phyloP scores from a whole-genome alignment of 768 basidiomycete genomes.

The Boletales sp. region DNA sequence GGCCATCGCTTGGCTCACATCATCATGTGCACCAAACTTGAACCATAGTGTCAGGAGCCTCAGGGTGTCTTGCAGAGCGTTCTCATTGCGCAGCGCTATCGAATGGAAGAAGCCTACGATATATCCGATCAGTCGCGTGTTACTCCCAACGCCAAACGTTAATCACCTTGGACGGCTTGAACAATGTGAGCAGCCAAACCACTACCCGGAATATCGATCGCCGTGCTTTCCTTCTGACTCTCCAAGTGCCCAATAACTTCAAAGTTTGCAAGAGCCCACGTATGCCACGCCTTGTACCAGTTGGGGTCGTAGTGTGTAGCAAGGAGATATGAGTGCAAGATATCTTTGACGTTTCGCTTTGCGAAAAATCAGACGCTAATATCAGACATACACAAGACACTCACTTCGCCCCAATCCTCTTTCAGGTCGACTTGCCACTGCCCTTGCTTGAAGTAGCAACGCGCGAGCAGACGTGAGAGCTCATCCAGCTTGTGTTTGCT shows the following conservation, averaged over 20 bases:
- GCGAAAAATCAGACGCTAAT: conserved; percentile 9
- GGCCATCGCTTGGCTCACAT: conserved; percentile 86
- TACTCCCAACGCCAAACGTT: not conserved
- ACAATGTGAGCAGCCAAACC: conserved; percentile 81
- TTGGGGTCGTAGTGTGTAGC: conserved; percentile 88
- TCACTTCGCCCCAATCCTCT: conserved; percentile 75
- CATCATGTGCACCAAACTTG: conserved; percentile 88
- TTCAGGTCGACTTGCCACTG: conserved; percentile 87
- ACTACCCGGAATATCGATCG: conserved; percentile 54
- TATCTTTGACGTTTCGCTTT: conserved; percentile 76
- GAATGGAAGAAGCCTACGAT: conserved; percentile 87
- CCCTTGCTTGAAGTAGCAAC: conserved; percentile 95
- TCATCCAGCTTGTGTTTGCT: conserved; percentile 62
- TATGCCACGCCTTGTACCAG: conserved; percentile 99
- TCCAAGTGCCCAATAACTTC: conserved; percentile 87
- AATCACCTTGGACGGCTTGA: conserved; percentile 83
- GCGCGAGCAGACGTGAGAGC: conserved; percentile 83
- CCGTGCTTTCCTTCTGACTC: conserved; percentile 52
- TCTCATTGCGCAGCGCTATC: conserved; percentile 83
- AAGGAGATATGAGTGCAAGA: conserved; percentile 77
- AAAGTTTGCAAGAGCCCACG: conserved; percentile 96
- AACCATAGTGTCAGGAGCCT: conserved; percentile 96
- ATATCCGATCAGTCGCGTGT: conserved; percentile 10
- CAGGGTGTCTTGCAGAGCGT: conserved; percentile 92
- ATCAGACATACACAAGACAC: conserved; percentile 25